phyloP scores from a whole-genome alignment of 163 green algal genomes.

The Scenedesmus sp. region DNA sequence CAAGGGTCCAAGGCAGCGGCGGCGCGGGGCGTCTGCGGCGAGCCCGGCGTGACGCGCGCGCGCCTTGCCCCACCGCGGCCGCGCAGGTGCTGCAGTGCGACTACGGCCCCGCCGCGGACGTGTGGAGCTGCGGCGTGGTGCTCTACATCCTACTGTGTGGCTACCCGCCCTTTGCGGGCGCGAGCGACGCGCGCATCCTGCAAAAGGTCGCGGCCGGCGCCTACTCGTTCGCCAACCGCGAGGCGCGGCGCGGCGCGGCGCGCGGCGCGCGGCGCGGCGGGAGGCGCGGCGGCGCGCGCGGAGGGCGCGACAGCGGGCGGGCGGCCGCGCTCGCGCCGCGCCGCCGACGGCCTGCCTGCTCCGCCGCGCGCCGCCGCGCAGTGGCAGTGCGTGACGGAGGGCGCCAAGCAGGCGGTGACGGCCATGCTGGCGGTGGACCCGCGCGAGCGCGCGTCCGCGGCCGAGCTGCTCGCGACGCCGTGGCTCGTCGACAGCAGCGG shows the following conservation, averaged over 20 bases:
- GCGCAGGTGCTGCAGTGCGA: conserved; percentile 24
- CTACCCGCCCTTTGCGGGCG: conserved; percentile 95
- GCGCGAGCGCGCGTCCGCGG: conserved; percentile 79
- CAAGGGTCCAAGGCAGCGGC: conserved; percentile 50
- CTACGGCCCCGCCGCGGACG: conserved; percentile 22
- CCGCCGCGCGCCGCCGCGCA: no score
- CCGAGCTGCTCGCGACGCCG: conserved; percentile 79
- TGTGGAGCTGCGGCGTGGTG: conserved; percentile 73
- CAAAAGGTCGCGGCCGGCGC: conserved; percentile 53
- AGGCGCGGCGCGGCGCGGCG: background rate
- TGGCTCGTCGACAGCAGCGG: no score
- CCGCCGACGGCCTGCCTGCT: no score
- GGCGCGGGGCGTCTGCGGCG: conserved; percentile 2
- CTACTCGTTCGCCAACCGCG: conserved; percentile 70
- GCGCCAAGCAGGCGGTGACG: conserved; percentile 91
- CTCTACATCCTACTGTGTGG: conserved; percentile 97
- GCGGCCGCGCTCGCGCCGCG: no score
- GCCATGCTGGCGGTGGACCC: conserved; percentile 92
- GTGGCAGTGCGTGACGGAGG: conserved; percentile 89
- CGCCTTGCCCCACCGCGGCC: no score
- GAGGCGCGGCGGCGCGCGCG: no score
- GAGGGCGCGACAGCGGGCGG: no score
- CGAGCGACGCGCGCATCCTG: conserved; percentile 96
- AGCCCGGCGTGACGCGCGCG: background rate
- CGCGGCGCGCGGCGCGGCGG: no score